phyloP scores from a whole-genome alignment of 345 rosid species.

The Durio zibethinus region DNA sequence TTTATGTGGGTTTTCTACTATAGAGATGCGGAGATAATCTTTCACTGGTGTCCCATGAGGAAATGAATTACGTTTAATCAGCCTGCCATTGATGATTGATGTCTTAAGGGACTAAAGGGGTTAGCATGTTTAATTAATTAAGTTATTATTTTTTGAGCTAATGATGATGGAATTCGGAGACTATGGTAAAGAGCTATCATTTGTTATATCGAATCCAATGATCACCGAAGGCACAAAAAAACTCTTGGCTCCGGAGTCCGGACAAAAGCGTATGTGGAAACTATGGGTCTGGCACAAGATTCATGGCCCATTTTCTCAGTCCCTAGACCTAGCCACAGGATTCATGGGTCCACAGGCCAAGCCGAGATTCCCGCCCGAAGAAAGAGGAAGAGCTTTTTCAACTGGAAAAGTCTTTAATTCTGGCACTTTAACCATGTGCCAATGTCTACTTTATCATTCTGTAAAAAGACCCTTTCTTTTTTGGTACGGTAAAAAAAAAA shows the following conservation, averaged over 20 bases:
- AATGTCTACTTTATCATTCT: conserved; percentile 3
- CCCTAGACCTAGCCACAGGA: neutral
- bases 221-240: neutral
- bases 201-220: too few species aligned
- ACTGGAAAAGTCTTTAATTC: conserved; percentile 18
- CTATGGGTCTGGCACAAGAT: neutral
- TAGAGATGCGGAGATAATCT: neutral
- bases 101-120: neutral
- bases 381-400: conserved; percentile 11
- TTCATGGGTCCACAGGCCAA: conserved; percentile 4
- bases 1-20: neutral
- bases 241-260: neutral
- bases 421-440: neutral
- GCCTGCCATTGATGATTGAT: neutral
- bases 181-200: neutral
- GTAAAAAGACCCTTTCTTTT: conserved; percentile 17
- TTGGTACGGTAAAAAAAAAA: conserved; percentile 11
- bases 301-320: conserved; percentile 1
- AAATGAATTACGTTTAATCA: neutral
- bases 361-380: conserved; percentile 18
- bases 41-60: neutral
- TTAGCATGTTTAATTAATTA: neutral
- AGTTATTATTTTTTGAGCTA: neutral
- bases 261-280: neutral
- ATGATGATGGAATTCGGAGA: neutral